Conservation (phyloP, 371 early-diverging fungal species). For the Mucor saturninus region DNA sequence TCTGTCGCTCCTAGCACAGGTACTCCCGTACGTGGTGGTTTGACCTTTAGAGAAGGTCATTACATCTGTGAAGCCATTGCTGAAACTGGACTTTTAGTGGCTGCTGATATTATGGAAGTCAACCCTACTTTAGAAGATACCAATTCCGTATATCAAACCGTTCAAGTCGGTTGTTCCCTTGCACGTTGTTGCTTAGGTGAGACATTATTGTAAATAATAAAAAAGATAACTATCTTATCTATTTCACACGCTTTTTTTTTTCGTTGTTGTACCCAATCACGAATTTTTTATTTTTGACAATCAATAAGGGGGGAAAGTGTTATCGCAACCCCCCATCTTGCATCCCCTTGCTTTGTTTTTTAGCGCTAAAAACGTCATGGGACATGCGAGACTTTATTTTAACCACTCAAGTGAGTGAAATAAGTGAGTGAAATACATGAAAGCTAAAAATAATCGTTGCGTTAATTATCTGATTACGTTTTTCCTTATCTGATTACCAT, state of each 20-base stretch:
- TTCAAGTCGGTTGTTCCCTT: conserved; percentile 86
- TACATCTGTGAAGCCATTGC: conserved; percentile 90
- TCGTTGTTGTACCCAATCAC: too few species aligned
- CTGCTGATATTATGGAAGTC: conserved; percentile 94
- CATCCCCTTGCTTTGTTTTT: too few species aligned
- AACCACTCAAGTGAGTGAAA: too few species aligned
- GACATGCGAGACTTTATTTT: too few species aligned
- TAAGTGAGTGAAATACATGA: too few species aligned
- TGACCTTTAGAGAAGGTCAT: conserved; percentile 91
- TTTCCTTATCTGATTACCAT: too few species aligned
- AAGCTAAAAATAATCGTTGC: too few species aligned
- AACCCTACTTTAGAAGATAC: conserved; percentile 89
- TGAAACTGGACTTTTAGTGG: conserved; percentile 89
- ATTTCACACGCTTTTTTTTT: background rate
- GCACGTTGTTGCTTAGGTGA: conserved; percentile 85
- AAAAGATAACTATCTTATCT: background rate
- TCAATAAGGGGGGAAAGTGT: too few species aligned
- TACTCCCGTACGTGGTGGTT: conserved; percentile 96
- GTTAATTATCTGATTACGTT: too few species aligned
- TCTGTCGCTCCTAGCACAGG: conserved; percentile 93
- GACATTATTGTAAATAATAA: conserved; percentile 55
- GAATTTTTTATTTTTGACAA: too few species aligned
- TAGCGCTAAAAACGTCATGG: too few species aligned
- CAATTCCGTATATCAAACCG: conserved; percentile 76
- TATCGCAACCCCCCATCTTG: too few species aligned